Conservation (phyloP, 257 asterid species). For the Solanum habrochaites region DNA sequence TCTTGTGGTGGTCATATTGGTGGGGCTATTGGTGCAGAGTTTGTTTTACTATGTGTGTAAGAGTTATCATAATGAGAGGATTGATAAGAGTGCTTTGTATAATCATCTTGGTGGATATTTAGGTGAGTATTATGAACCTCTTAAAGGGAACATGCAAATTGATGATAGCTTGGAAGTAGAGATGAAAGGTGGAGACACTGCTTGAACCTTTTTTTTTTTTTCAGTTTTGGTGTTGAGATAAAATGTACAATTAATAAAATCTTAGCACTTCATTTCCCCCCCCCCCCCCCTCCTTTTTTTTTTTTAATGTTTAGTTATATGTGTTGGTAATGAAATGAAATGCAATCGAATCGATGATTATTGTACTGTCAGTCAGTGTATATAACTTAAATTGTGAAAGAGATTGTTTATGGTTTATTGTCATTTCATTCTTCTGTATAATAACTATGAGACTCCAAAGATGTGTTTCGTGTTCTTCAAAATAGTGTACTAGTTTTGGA, state of each 20-base stretch:
- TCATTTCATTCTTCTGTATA: background rate
- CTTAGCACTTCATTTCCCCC: background rate
- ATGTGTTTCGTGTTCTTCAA: background rate
- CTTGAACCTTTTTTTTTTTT: background rate
- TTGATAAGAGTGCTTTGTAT: conserved; percentile 69
- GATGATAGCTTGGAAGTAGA: conserved; percentile 15
- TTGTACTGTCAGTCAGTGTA: background rate
- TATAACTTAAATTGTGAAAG: background rate
- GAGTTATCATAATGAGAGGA: conserved; percentile 84
- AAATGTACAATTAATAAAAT: background rate
- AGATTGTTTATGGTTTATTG: background rate
- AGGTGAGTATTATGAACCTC: conserved; percentile 85
- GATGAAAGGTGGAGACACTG: background rate
- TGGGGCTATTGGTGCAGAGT: conserved; percentile 83
- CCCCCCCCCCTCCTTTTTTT: background rate
- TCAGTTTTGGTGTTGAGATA: background rate
- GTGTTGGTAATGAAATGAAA: background rate
- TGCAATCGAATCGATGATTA: background rate
- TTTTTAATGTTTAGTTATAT: background rate
- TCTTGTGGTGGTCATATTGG: conserved; percentile 69
- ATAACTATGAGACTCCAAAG: background rate
- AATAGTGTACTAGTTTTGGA: no score
- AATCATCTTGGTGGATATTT: conserved; percentile 95
- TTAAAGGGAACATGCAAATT: conserved; percentile 87
- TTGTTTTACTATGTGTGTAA: conserved; percentile 91